Conservation (phyloP, 257 asterid genomes). For the Fraxinus americana region DNA sequence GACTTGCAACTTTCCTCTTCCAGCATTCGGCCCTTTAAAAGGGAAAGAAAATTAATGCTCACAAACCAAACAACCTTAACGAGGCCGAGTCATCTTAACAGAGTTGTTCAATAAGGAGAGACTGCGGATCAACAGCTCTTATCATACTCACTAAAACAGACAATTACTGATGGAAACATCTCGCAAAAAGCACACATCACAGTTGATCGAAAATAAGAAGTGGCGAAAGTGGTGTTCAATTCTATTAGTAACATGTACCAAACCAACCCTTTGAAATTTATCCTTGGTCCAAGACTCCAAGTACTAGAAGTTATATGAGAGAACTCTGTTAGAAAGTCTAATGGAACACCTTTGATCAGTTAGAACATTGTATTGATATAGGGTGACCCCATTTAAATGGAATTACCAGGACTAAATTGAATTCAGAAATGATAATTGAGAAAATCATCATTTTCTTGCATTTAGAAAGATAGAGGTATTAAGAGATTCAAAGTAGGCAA, state of each 20-base stretch:
- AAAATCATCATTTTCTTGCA: not conserved
- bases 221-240: not conserved
- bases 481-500: not conserved
- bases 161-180: not conserved
- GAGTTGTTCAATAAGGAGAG: not conserved
- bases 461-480: not conserved
- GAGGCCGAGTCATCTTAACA: not conserved
- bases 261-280: not conserved
- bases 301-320: not conserved
- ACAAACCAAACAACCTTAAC: not conserved
- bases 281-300: not conserved
- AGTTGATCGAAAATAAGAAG: not conserved
- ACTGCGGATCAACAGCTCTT: not conserved
- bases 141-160: not conserved
- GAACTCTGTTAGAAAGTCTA: not conserved
- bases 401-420: not conserved
- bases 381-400: not conserved
- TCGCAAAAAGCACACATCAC: not conserved
- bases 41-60: not conserved
- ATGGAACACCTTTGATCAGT: not conserved
- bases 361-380: not conserved
- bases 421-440: not conserved
- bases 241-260: not conserved
- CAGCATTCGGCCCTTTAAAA: not conserved
- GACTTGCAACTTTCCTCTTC: constrained; percentile 8